Base-by-base conservation (phyloP, 768 basidiomycete genomes). In the Tulasnella sp. region DNA sequence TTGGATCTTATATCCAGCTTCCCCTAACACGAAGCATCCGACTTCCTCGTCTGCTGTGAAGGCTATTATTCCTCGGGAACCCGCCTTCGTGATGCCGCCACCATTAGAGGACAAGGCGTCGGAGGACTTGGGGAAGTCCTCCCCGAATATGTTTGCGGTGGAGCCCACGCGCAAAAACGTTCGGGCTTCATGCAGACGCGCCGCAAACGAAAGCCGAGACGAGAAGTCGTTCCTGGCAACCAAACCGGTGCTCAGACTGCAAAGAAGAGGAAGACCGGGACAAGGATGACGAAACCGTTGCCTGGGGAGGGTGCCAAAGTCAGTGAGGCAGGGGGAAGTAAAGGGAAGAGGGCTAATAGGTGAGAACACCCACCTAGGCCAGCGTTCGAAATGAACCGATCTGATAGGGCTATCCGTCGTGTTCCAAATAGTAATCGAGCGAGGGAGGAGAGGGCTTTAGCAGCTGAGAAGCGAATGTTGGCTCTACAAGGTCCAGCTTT, bases 1-100 rank as follows among this genome's bases (percentile, higher is more conserved):
- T 26, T 2, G 15, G 7, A 38, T 38, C 34, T 7, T 38, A 5
- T 15, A 15, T 38, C 34, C 34, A 5, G 7, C 15, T 38, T n/a
- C n/a, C n/a, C 38, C 30, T 48, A 17, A 44, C 44, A 10, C 51
- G 9, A 24, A 19, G n/a, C 55, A 15, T 43, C 48, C 38, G 9
- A 58, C 49, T 19, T 64, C 59, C 5, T 51, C 29, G 24, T 41
- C 41, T 47, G 34, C 23, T 2, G 30, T 15, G 7, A 63, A 90
- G 87, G 88, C 8, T 87, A 83, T 66, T 91, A 87, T 86, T 90
- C 88, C 15, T 80, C 84, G 44, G 88, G 89, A 1, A 80, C 72
- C 15, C 78, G 86, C 49, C 75, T 91, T 11, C 74, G 74, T 1
- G 87, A 91, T 69, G 85, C 86, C 0, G 75, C 76, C 1, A 72